These are phyloP conservation scores for Candida nitratophila DNA, from an alignment of 805 yeast genomes.

Conservation along the genomic window DNA sequence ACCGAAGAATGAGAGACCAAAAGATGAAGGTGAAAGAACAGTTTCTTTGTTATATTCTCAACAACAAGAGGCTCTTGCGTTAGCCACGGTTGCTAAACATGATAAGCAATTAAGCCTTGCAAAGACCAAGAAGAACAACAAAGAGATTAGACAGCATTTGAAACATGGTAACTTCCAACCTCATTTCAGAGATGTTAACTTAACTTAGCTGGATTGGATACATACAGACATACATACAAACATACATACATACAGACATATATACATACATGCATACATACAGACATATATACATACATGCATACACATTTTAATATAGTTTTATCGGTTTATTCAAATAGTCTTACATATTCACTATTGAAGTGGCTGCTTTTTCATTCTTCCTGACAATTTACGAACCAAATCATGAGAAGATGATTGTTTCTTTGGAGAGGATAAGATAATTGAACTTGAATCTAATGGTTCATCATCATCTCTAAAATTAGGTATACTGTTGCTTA, in stretches of 20 bases:
- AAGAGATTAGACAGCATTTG: slow-evolving; percentile 38
- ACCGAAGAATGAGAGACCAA: slow-evolving; percentile 33
- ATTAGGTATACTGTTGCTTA: background rate
- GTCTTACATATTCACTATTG: background rate
- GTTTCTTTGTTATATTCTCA: slow-evolving; percentile 13
- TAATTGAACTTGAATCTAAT: slow-evolving; percentile 9
- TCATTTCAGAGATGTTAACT: slow-evolving; percentile 54
- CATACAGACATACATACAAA: too few species aligned
- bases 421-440: slow-evolving; percentile 12
- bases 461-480: slow-evolving; percentile 5
- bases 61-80: slow-evolving; percentile 8
- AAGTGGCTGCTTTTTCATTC: slow-evolving; percentile 3
- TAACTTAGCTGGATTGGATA: slow-evolving; percentile 19
- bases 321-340: too few species aligned
- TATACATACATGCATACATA: too few species aligned
- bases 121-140: slow-evolving; percentile 17
- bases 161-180: slow-evolving; percentile 68
- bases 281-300: too few species aligned
- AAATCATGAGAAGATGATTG: slow-evolving; percentile 9
- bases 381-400: slow-evolving; percentile 18
- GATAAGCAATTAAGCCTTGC: slow-evolving; percentile 31
- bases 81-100: slow-evolving; percentile 28
- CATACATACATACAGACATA: too few species aligned
- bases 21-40: slow-evolving; percentile 59
- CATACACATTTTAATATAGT: too few species aligned